These are phyloP conservation scores for Chlorella sp. DNA, from an alignment of 139 green algal species.

Conservation along the genomic window DNA sequence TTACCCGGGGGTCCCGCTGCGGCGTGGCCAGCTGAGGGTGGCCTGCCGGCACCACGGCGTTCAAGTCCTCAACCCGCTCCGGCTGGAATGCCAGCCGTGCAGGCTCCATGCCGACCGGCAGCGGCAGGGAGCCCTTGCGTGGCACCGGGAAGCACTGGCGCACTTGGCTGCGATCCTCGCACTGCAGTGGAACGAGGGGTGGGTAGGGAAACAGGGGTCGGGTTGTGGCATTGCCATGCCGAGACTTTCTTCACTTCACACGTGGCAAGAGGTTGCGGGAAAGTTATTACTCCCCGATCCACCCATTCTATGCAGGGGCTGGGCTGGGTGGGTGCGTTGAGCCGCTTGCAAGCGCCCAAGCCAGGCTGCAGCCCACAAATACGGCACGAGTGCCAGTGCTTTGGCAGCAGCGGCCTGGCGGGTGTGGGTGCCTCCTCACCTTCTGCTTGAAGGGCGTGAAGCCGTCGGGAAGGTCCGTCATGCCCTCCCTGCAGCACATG, in stretches of 20 bases:
- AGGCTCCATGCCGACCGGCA: conserved; percentile 51
- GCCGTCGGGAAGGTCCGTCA: conserved; percentile 76
- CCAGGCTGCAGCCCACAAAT: too few relatives aligned
- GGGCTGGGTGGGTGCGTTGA: too few relatives aligned
- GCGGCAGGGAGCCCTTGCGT: conserved; percentile 58
- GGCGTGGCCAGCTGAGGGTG: conserved; percentile 31
- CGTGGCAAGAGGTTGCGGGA: too few relatives aligned
- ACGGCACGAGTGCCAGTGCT: background rate
- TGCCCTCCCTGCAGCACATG: conserved; percentile 30
- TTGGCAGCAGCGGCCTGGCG: background rate
- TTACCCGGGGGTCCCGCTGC: conserved; percentile 33
- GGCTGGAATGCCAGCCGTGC: conserved; percentile 44
- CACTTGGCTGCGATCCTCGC: conserved; percentile 57
- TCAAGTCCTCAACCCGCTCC: conserved; percentile 49
- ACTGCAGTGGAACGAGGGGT: conserved; percentile 28
- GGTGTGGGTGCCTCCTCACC: conserved; percentile 44
- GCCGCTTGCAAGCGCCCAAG: too few relatives aligned
- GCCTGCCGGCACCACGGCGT: conserved; percentile 32
- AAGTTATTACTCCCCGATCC: too few relatives aligned
- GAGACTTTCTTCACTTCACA: too few relatives aligned
- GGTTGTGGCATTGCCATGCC: background rate
- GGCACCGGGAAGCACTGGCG: conserved; percentile 61
- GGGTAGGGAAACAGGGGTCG: background rate
- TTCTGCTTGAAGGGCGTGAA: conserved; percentile 96
- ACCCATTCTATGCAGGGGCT: too few relatives aligned